Conservation (phyloP, 345 rosid genomes). For the Lumnitzera racemosa region DNA sequence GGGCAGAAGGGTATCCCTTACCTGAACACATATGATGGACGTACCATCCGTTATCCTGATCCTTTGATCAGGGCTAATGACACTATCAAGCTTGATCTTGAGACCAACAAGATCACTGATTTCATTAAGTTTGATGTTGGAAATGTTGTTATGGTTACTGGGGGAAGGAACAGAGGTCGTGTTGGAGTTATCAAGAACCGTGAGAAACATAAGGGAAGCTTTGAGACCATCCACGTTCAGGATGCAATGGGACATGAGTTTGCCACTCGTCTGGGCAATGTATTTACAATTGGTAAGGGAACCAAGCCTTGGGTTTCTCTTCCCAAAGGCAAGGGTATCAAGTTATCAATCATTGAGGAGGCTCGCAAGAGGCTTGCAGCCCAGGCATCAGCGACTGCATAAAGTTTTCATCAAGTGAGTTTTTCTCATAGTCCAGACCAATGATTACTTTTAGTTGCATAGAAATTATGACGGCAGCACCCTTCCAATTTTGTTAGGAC, state of each 20-base stretch:
- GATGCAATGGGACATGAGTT: constrained; percentile 2
- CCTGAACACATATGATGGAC: constrained; percentile 1
- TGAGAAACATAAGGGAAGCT: constrained; percentile 6
- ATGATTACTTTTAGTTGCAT: too few relatives aligned
- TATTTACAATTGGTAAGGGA: constrained; percentile 1
- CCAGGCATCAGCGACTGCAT: background rate
- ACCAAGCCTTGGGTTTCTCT: constrained; percentile 1
- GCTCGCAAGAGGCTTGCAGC: constrained; percentile 5
- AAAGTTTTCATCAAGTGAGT: too few relatives aligned
- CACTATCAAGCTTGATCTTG: background rate
- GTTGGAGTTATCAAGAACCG: constrained; percentile 3
- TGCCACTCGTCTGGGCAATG: constrained; percentile 4
- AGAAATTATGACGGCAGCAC: too few relatives aligned
- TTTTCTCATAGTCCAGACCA: too few relatives aligned
- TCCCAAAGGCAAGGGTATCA: constrained; percentile 5
- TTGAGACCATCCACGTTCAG: constrained; percentile 3
- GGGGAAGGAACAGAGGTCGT: constrained; percentile 2
- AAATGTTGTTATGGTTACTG: background rate
- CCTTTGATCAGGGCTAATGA: constrained; percentile 2
- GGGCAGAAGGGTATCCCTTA: constrained; percentile 2
- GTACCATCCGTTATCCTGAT: constrained; percentile 1
- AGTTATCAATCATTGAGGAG: constrained; percentile 3
- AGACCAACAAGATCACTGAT: background rate
- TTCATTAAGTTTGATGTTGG: constrained; percentile 1
- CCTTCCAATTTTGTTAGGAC: too few relatives aligned